phyloP scores from a whole-genome alignment of 441 rosid genomes.

The Flueggea neowawraea region DNA sequence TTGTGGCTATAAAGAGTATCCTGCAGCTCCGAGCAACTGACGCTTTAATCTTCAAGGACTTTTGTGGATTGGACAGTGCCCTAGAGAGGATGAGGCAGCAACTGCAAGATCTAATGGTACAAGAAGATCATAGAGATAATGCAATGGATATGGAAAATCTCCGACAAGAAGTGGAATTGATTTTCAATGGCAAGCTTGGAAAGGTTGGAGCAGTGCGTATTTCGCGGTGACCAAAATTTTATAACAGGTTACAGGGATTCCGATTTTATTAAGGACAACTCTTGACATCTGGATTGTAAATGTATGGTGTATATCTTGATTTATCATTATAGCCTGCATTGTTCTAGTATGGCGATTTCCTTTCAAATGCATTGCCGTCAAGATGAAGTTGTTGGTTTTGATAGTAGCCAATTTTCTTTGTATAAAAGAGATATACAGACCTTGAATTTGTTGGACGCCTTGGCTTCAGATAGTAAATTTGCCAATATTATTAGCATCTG shows the following conservation, averaged over 20 bases:
- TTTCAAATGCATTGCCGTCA: too few species aligned
- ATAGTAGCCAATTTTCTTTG: too few species aligned
- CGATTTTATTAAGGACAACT: not conserved
- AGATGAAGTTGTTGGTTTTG: too few species aligned
- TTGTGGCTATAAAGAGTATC: slow-evolving; percentile 64
- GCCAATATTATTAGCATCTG: too few species aligned
- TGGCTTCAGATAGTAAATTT: too few species aligned
- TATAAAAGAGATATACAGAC: too few species aligned
- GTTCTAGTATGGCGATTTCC: too few species aligned
- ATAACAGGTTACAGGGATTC: slow-evolving; percentile 25
- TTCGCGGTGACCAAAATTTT: slow-evolving; percentile 3
- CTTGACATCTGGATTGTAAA: too few species aligned
- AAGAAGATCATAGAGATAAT: slow-evolving; percentile 59
- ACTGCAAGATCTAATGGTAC: slow-evolving; percentile 51
- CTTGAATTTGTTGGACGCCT: too few species aligned
- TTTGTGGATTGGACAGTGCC: slow-evolving; percentile 61
- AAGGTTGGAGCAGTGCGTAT: slow-evolving; percentile 25
- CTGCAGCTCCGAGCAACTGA: slow-evolving; percentile 59
- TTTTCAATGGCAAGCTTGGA: slow-evolving; percentile 53
- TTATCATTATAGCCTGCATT: too few species aligned
- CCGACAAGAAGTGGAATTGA: slow-evolving; percentile 61
- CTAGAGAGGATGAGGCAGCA: slow-evolving; percentile 62
- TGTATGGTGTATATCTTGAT: too few species aligned
- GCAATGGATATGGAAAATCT: slow-evolving; percentile 65
- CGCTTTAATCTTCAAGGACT: slow-evolving; percentile 57